Base-by-base conservation (phyloP, 768 basidiomycete species). In the Amylocystis lapponica region DNA sequence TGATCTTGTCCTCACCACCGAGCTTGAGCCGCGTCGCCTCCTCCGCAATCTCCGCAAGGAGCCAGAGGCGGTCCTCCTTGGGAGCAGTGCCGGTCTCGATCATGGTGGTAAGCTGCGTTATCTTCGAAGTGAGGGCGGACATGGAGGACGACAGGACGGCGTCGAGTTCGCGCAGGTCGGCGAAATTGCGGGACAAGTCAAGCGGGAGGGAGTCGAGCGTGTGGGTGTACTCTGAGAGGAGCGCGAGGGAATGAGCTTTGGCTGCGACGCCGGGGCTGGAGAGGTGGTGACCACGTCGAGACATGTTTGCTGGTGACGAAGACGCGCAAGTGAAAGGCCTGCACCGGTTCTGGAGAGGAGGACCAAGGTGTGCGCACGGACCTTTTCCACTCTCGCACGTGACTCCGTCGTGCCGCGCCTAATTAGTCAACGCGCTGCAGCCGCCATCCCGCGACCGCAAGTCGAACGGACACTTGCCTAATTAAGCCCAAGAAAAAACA, bases 1-100 rank as follows among this genome's bases (percentile, higher is more conserved):
- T 80, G 64, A 97, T 95, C 73, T 97, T 97, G 79, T 98, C 96
- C 64, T 97, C 95, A 41, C 88, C 89, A 21, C 95, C 94, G 48
- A 92, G 78, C 64, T 93, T 91, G 66, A 96, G 85, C 34, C 88
- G 76, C 36, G 76, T 71, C 0, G 93, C 93, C 65, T 97, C 95
- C 43, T 98, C 94, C 6, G 93, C 91, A 57, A 98, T 92, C 60
- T 96, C 90, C 36, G 81, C 76, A 53, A 99, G 79, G 25, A 94
- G 78, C 71, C 81, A 81, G 42, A 97, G 81, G 33, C 91, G 79
- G 53, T 89, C 81, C 56, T 83, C 79, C 54, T 81, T 82, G 5
- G 68, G 61, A 16, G 68, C 71, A 2, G 63, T 57, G 53, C 76
- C 72, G 45, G 76, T 69, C 58, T 90, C 82, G 57, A 96, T 81